Conservation (phyloP, 2,329 filamentous ascomycete genomes). For the Coniochaeta sp. region DNA sequence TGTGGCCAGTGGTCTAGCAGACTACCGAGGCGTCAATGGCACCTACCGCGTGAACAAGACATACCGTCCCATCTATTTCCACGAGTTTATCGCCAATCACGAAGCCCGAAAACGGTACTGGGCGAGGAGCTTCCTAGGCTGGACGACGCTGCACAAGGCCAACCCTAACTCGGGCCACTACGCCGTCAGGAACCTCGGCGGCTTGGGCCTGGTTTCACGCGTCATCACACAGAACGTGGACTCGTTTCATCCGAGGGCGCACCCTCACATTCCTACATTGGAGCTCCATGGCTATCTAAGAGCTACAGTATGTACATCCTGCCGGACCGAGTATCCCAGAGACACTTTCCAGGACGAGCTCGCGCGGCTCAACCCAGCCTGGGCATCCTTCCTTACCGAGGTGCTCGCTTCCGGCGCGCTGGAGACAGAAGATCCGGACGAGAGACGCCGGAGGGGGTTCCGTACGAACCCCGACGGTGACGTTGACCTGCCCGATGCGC, state of each 20-base stretch:
- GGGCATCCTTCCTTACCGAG: constrained; percentile 69
- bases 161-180: constrained; percentile 72
- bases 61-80: constrained; percentile 87
- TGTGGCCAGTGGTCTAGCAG: constrained; percentile 84
- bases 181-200: constrained; percentile 65
- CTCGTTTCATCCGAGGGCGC: constrained; percentile 77
- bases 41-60: constrained; percentile 89
- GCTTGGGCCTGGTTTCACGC: constrained; percentile 63
- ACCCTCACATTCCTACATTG: constrained; percentile 66
- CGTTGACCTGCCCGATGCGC: constrained; percentile 79
- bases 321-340: constrained; percentile 63
- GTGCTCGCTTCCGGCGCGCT: constrained; percentile 70
- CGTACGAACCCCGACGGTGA: constrained; percentile 92
- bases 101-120: constrained; percentile 89
- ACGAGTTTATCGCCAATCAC: constrained; percentile 78
- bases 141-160: constrained; percentile 75
- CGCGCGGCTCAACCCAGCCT: constrained; percentile 74
- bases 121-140: constrained; percentile 90
- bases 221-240: constrained; percentile 97
- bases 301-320: constrained; percentile 73
- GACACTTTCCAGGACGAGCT: constrained; percentile 70
- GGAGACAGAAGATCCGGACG: constrained; percentile 66
- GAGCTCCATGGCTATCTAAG: constrained; percentile 91
- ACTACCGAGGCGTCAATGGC: constrained; percentile 84
- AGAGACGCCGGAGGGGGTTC: constrained; percentile 61